Evolutionary conservation across 257 asterid genomes (phyloP), one percentile per base, ranked within the genome.

Genomic region (Solanum chiquidenum): DNA sequence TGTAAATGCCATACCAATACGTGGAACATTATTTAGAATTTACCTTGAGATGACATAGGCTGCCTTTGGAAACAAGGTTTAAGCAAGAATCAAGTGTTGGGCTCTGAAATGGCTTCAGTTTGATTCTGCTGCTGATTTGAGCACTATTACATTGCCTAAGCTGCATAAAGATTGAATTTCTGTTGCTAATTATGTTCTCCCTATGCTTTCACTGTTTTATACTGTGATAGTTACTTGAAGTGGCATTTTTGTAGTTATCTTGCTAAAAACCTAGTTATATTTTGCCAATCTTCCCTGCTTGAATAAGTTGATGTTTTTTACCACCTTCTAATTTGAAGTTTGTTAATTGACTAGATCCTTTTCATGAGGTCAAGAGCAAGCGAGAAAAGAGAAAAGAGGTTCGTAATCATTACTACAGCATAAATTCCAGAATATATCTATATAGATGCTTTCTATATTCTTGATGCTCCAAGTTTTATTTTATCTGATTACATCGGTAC

Each of bases 301-400:
- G 64, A 49, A 29, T 46, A 49, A 35, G 89, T 46, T 77, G 13
- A 76, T 88, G 58, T 60, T 21, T 79, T 89, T 82, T 46, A 86
- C 73, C 69, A 9, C 34, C 49, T 73, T 89, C 94, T 91, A 84
- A 91, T 83, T 42, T 75, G 85, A 76, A 83, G 84, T 87, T 89
- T 90, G 83, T 87, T 58, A 58, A 58, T 90, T 89, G 72, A 90
- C 38, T 93, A 96, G 99, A 92, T 91, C 88, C 95, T 86, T 93
- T 93, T 82, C 93, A 87, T 27, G 98, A 96, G 93, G 99, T 96
- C 93, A 96, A 94, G 96, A 96, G 98, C 93, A 96, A 96, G 89
- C 93, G 98, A 76, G 99, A 95, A 76, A 96, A 94, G 95, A 95
- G 94, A 91, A 96, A 96, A 92, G 98, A 95, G 98, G 99, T 95